Conservation (phyloP, 2,329 filamentous ascomycete species). For the Davidsoniella australis region DNA sequence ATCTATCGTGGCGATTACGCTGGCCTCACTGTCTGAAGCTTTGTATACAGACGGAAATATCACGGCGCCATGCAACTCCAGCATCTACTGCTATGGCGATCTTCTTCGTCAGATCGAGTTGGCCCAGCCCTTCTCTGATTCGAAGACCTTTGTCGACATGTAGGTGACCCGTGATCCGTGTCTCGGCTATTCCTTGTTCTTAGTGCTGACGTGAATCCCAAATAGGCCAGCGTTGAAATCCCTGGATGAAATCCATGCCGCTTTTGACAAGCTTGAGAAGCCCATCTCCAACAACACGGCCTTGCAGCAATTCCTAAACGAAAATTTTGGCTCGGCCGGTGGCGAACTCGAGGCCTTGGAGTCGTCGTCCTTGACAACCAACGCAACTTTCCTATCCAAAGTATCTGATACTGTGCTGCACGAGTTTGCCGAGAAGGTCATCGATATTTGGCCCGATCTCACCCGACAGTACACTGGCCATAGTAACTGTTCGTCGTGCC, state of each 20-base stretch:
- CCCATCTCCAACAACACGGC: slow-evolving; percentile 47
- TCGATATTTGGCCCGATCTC: slow-evolving; percentile 52
- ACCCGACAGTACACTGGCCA: slow-evolving; percentile 40
- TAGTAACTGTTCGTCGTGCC: slow-evolving; percentile 40
- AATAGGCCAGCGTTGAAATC: slow-evolving; percentile 40
- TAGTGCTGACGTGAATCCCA: slow-evolving; percentile 11
- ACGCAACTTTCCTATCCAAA: slow-evolving; percentile 39
- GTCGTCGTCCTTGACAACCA: slow-evolving; percentile 31
- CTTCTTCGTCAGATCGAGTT: slow-evolving; percentile 45
- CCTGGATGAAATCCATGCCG: slow-evolving; percentile 41
- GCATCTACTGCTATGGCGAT: slow-evolving; percentile 50
- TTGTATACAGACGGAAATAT: slow-evolving; percentile 44
- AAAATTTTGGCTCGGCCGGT: slow-evolving; percentile 46
- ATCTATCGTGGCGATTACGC: slow-evolving; percentile 10
- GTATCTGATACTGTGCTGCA: slow-evolving; percentile 40
- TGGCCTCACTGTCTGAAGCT: slow-evolving; percentile 16
- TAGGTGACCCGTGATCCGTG: slow-evolving; percentile 19
- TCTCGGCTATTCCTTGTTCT: not conserved
- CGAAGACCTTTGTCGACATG: slow-evolving; percentile 58
- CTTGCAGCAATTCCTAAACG: slow-evolving; percentile 42
- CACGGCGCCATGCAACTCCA: slow-evolving; percentile 48
- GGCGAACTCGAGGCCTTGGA: slow-evolving; percentile 42
- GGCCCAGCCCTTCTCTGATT: slow-evolving; percentile 46
- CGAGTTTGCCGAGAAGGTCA: slow-evolving; percentile 46
- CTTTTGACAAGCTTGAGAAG: slow-evolving; percentile 40